Percentiles rank a stretch among this genome's conserved stretches.
These are phyloP conservation scores for Fagus crenata DNA, from an alignment of 306 rosid species.

Conservation along the genomic window DNA sequence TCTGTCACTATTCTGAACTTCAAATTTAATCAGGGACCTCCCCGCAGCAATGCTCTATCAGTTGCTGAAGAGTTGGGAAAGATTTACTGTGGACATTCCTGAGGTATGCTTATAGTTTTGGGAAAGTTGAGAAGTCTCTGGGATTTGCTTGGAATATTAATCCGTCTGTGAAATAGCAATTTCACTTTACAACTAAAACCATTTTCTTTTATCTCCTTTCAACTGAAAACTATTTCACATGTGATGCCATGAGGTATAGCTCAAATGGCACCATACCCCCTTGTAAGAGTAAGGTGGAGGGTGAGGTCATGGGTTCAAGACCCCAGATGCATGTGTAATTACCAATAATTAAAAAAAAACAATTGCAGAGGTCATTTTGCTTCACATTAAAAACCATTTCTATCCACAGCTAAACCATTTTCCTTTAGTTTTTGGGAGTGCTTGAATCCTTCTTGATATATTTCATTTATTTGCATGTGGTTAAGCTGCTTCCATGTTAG, in stretches of 20 bases:
- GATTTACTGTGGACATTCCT: slow-evolving; percentile 46
- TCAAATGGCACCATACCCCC: no score
- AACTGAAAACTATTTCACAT: not conserved
- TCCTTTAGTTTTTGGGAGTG: not conserved
- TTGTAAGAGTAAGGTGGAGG: no score
- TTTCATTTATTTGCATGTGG: not conserved
- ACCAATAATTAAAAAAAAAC: no score
- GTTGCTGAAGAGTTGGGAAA: slow-evolving; percentile 73
- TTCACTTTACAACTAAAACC: not conserved
- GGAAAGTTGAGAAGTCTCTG: slow-evolving; percentile 17
- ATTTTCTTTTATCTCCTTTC: not conserved
- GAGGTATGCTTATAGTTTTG: slow-evolving; percentile 54
- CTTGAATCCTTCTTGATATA: not conserved
- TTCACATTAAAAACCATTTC: not conserved
- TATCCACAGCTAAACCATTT: not conserved
- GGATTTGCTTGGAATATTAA: slow-evolving; percentile 23
- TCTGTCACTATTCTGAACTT: slow-evolving; percentile 26
- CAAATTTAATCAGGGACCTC: slow-evolving; percentile 66
- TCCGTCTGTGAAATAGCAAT: not conserved
- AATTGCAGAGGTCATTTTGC: not conserved
- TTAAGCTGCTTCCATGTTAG: not conserved
- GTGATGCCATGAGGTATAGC: no score
- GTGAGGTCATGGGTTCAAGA: no score
- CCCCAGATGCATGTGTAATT: no score
- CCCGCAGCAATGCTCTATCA: slow-evolving; percentile 53